phyloP scores from a whole-genome alignment of 371 early-diverging fungal genomes.

The Nematocida displodere region DNA sequence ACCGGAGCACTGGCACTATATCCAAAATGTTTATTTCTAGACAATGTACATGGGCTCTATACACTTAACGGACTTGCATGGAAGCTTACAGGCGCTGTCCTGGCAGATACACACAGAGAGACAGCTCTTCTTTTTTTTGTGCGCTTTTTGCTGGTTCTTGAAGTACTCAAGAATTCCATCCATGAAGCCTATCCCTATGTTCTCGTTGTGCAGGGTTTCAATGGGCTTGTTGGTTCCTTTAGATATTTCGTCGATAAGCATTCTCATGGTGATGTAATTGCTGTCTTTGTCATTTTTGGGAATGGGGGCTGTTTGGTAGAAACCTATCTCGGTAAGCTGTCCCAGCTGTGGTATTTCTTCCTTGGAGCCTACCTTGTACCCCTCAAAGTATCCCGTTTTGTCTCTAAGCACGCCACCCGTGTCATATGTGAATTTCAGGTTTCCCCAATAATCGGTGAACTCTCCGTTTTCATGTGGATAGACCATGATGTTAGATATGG shows the following conservation, averaged over 20 bases:
- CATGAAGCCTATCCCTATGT: slow-evolving; percentile 13
- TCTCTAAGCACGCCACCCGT: slow-evolving; percentile 43
- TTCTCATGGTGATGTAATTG: slow-evolving; percentile 46
- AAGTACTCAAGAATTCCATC: slow-evolving; percentile 42
- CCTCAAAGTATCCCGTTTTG: slow-evolving; percentile 55
- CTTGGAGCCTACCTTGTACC: slow-evolving; percentile 9
- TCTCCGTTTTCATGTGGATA: slow-evolving; percentile 40
- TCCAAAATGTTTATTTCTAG: not conserved
- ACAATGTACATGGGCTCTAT: slow-evolving; percentile 48
- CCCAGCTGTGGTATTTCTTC: slow-evolving; percentile 49
- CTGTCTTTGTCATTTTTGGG: slow-evolving; percentile 10
- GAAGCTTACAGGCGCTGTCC: slow-evolving; percentile 49
- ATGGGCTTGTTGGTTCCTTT: slow-evolving; percentile 47
- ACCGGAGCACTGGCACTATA: no score
- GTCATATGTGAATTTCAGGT: slow-evolving; percentile 44
- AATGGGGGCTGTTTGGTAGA: slow-evolving; percentile 50
- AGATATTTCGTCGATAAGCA: slow-evolving; percentile 55
- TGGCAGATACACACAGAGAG: slow-evolving; percentile 58
- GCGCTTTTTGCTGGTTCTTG: not conserved
- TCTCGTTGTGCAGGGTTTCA: slow-evolving; percentile 40
- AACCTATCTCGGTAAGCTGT: slow-evolving; percentile 53
- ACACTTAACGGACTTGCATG: slow-evolving; percentile 59
- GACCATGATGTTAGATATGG: slow-evolving; percentile 44
- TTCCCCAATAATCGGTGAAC: slow-evolving; percentile 59
- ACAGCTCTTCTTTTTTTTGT: not conserved